Evolutionary conservation across 306 rosid genomes (phyloP), one percentile per base, ranked within the genome.

Genomic region (Canavalia gladiata): DNA sequence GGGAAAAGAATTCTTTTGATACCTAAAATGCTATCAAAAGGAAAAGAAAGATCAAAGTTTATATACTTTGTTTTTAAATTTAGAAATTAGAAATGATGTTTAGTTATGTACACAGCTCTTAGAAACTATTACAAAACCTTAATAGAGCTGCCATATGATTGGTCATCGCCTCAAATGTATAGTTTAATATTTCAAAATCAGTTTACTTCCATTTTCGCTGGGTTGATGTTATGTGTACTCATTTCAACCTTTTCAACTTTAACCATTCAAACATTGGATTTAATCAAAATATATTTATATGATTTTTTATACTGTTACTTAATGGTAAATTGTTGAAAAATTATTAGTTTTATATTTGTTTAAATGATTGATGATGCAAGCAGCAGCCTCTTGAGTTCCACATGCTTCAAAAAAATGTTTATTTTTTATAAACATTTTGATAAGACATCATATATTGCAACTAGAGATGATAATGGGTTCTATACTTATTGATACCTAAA

Each of bases 81-180:
- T 84, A 37, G 75, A 67, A 67, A 39, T 51, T 74, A 73, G 77
- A 50, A 74, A 78, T 67, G 28, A 11, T 43, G 56, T 83, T 50
- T 69, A 64, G 65, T 78, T 65, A 50, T 78, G 72, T 60, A 76
- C 72, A 84, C 13, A 79, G 72, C 84, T 84, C 81, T 45, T 57
- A 0, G 8, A 82, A 75, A 49, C 1, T 3, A 33, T 47, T 64
- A 81, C 34, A 3, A 25, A 81, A 66, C 25, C 62, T 2, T 12
- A 4, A n/a, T 56, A 47, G 63, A 54, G 18, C 52, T 68, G 45
- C 75, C 64, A 8, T 56, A n/a, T 34, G 65, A 63, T 42, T 73
- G 34, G 42, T 54, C 58, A 42, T 64, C 13, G 33, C 60, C 72
- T 52, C 68, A 75, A 67, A 42, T 81, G 74, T 73, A 72, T 60